Evolutionary conservation across 495 filamentous ascomycete species (phyloP).

Genomic region (Penicillium pancosmium): DNA sequence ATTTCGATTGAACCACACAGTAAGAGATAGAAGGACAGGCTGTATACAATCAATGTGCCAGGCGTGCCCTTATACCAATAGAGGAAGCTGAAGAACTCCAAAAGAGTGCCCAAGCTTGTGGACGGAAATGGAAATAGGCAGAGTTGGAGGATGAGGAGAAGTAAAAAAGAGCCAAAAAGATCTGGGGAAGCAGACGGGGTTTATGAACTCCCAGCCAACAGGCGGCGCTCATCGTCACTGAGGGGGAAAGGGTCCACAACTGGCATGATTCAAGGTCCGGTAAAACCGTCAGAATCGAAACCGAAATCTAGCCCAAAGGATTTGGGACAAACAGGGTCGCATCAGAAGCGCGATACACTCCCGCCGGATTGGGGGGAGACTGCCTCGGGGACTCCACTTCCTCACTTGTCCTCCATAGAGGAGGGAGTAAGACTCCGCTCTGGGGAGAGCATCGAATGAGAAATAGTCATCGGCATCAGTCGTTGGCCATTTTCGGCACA

Average conservation of each 20-base stretch:
- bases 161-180: neutral
- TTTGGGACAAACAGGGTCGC: conserved; percentile 15
- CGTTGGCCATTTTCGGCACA: conserved; percentile 10
- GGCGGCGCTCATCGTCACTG: conserved; percentile 3
- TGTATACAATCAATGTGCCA: conserved; percentile 19
- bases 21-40: conserved; percentile 1
- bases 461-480: conserved; percentile 10
- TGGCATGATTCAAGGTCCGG: conserved; percentile 4
- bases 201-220: conserved; percentile 16
- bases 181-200: conserved; percentile 19
- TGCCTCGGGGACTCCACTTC: conserved; percentile 1
- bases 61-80: conserved; percentile 3
- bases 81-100: neutral
- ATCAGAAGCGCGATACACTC: conserved; percentile 18
- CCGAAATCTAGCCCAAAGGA: conserved; percentile 10
- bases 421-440: conserved; percentile 2
- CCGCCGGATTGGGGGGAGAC: conserved; percentile 23
- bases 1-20: neutral
- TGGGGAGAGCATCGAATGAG: conserved; percentile 1
- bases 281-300: conserved; percentile 8
- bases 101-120: conserved; percentile 8
- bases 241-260: conserved; percentile 15
- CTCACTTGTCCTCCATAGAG: conserved; percentile 3
- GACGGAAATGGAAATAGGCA: conserved; percentile 8
- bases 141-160: conserved; percentile 3